Conservation (phyloP, 305 asterid species). For the Solanum chacoense region DNA sequence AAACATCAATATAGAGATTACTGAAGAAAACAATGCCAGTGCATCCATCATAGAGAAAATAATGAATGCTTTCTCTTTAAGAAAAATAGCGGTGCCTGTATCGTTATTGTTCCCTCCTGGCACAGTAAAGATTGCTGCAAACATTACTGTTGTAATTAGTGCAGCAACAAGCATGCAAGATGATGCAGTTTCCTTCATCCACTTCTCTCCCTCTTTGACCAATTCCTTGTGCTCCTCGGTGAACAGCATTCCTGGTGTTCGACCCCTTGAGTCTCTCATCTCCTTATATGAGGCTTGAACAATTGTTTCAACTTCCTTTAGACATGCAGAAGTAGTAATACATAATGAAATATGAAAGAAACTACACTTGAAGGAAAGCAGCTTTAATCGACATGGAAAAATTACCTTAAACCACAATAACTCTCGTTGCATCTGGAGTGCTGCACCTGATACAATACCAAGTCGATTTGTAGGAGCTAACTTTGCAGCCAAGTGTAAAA, state of each 20-base stretch:
- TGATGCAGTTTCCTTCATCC: constrained; percentile 28
- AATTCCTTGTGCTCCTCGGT: constrained; percentile 18
- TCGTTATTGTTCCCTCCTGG: constrained; percentile 24
- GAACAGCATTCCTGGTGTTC: constrained; percentile 19
- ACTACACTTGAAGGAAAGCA: neutral
- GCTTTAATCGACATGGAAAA: neutral
- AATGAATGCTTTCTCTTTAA: constrained; percentile 7
- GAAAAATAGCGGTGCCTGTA: constrained; percentile 19
- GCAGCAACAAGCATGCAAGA: constrained; percentile 33
- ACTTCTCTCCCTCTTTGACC: constrained; percentile 15
- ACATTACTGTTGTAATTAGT: constrained; percentile 24
- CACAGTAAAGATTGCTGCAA: constrained; percentile 24
- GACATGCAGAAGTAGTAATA: neutral
- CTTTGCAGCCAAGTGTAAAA: constrained; percentile 27
- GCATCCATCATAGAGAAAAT: constrained; percentile 19
- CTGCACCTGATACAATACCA: constrained; percentile 32
- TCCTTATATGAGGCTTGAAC: neutral
- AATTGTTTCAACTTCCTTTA: constrained; percentile 12
- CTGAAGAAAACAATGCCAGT: constrained; percentile 19
- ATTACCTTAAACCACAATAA: constrained; percentile 34
- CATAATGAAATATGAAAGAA: neutral
- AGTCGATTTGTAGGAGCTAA: constrained; percentile 19
- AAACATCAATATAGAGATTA: constrained; percentile 23
- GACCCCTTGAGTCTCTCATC: constrained; percentile 9
- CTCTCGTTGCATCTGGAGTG: constrained; percentile 37